A percentile compares a stretch with the other conserved stretches of the same genome.
phyloP scores from a whole-genome alignment of 2,329 filamentous ascomycete species.

The Xylaria sp. region DNA sequence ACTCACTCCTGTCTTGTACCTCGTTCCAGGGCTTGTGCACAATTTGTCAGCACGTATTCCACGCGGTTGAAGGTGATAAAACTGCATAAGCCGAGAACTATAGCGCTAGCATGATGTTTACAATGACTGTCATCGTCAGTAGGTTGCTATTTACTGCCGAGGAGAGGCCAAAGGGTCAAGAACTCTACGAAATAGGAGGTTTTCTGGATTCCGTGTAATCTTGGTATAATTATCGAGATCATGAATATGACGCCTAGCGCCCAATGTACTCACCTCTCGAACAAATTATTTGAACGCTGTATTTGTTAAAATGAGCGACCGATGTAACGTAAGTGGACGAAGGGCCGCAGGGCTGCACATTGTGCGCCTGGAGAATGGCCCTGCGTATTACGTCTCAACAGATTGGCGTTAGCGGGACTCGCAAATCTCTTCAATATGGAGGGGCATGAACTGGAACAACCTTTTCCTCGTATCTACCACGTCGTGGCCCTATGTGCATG shows the following conservation, averaged over 20 bases:
- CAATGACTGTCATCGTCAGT: not conserved
- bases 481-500: constrained; percentile 2
- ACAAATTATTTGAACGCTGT: not conserved
- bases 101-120: not conserved
- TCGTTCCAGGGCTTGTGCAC: no score
- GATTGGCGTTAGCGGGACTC: not conserved
- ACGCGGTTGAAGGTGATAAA: not conserved
- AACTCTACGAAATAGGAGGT: not conserved
- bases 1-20: not conserved
- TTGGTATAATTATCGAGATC: constrained; percentile 9
- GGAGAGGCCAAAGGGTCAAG: not conserved
- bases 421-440: not conserved
- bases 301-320: not conserved
- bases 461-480: constrained; percentile 4
- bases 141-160: not conserved
- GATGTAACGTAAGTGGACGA: not conserved
- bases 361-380: not conserved
- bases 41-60: not conserved
- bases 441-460: constrained; percentile 18
- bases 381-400: constrained; percentile 3
- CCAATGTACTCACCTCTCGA: not conserved
- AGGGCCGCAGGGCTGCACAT: not conserved
- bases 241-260: not conserved
- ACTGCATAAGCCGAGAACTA: not conserved
- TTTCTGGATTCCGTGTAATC: not conserved